Percentiles rank a stretch among this genome's conserved stretches.
Evolutionary conservation across 108 stramenopile species (phyloP).

Genomic region (Cyclotella sp.): DNA sequence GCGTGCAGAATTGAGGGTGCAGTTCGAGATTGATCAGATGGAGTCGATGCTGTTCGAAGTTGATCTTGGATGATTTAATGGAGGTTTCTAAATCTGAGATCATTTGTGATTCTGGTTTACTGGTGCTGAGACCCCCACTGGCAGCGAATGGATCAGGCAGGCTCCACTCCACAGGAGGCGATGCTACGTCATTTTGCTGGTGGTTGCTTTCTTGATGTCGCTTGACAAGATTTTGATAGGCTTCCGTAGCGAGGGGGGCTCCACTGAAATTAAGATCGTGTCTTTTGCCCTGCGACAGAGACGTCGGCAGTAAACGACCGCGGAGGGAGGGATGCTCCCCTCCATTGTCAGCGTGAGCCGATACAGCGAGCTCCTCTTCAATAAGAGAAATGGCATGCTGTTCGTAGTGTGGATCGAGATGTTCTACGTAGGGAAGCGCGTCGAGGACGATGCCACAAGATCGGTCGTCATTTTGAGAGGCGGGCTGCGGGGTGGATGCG

Average conservation of each 20-base stretch:
- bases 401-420: constrained; percentile 78
- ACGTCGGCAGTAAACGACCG: not conserved
- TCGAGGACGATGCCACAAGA: constrained; percentile 54
- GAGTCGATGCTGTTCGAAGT: constrained; percentile 59
- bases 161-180: not conserved
- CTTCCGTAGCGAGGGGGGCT: constrained; percentile 38
- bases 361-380: constrained; percentile 53
- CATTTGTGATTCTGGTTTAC: not conserved
- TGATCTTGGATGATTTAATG: constrained; percentile 46
- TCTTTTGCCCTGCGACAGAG: not conserved
- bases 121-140: not conserved
- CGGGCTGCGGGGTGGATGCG: not conserved
- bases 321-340: constrained; percentile 5
- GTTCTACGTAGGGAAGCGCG: constrained; percentile 82
- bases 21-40: constrained; percentile 67
- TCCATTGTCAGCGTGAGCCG: not conserved
- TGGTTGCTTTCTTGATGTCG: not conserved
- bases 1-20: constrained; percentile 53
- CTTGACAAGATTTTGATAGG: constrained; percentile 35
- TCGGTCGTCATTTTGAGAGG: not conserved
- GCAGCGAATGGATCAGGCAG: constrained; percentile 36
- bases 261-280: not conserved
- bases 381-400: constrained; percentile 77
- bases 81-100: constrained; percentile 27
- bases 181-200: not conserved